Evolutionary conservation across 208 protist genomes (phyloP).

Genomic region (Angomonas deanei): DNA sequence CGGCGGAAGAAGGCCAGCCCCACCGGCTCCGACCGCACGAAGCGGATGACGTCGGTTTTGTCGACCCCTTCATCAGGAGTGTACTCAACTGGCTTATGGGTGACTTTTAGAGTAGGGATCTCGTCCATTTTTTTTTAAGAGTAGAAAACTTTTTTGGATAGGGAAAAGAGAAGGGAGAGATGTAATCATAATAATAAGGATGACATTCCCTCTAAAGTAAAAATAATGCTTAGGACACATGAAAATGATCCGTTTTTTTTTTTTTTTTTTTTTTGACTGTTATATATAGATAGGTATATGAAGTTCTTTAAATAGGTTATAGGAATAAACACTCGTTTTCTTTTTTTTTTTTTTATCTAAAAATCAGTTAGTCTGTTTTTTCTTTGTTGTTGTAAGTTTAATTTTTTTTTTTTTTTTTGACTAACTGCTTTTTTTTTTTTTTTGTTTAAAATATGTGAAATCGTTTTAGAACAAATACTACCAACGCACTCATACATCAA

Average conservation of each 20-base stretch:
- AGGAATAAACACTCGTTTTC: not conserved
- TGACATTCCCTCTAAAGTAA: not conserved
- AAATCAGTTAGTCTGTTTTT: not conserved
- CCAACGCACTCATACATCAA: too few species aligned
- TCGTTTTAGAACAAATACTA: too few species aligned
- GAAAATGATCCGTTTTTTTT: slow-evolving; percentile 6
- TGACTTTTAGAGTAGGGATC: not conserved
- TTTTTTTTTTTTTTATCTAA: slow-evolving; percentile 10
- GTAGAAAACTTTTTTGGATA: not conserved
- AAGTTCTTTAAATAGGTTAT: too few species aligned
- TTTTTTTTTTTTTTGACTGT: slow-evolving; percentile 9
- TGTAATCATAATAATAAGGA: not conserved
- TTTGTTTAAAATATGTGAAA: too few species aligned
- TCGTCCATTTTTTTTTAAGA: slow-evolving; percentile 10
- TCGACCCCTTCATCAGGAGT: not conserved
- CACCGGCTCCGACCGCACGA: slow-evolving; percentile 20
- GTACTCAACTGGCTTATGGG: not conserved
- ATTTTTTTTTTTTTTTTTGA: too few species aligned
- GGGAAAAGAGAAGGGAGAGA: not conserved
- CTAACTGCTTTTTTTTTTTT: too few species aligned
- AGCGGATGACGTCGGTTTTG: slow-evolving; percentile 7
- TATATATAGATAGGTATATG: not conserved
- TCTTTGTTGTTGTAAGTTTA: too few species aligned
- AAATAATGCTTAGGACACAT: not conserved
- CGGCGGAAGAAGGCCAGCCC: slow-evolving; percentile 47